Evolutionary conservation across 2,329 filamentous ascomycete genomes (phyloP), one percentile per base, ranked within the genome.

Genomic region (Claviceps sp.): DNA sequence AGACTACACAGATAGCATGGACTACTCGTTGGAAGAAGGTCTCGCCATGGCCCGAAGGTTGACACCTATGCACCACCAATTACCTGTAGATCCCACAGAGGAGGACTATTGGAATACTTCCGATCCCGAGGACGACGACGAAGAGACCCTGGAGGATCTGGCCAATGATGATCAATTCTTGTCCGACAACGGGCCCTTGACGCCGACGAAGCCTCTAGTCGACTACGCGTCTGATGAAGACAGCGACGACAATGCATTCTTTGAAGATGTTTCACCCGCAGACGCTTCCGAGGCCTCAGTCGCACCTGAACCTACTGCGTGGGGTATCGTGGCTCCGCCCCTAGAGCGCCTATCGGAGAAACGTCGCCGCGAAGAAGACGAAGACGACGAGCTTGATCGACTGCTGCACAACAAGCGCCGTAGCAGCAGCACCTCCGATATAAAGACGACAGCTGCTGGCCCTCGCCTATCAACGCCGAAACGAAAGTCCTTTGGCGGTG

Each of bases 161-260:
- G 63, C 61, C 45, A 47, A 20, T 34, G 65, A 30, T 11, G 26
- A 30, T 62, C 51, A 70, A 63, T 53, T 59, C 60, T 8, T 66
- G 3, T 58, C 73, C 11, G 67, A 73, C 6, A 90, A 89, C 58
- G 87, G 82, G 24, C 75, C 62, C n/a, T 56, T 76, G 14, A 79
- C 81, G 20, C 74, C 82, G 1, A 67, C 78, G 8, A 89, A 85
- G 62, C 86, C 86, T 1, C 72, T 97, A 22, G 93, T 98, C 37
- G 88, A 95, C 65, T 98, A 98, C 63, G 81, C 84, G 0, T 94
- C 94, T 40, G 90, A 96, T 59, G 91, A 96, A 54, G 88, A 93
- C n/a, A 81, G 60, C 7, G 70, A 71, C 8, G 70, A 71, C 40
- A 64, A 63, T 13, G 82, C 85, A 66, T 82, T 84, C 61, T 71